Conservation (phyloP, 2,329 filamentous ascomycete species). For the Fusarium subtropicale region DNA sequence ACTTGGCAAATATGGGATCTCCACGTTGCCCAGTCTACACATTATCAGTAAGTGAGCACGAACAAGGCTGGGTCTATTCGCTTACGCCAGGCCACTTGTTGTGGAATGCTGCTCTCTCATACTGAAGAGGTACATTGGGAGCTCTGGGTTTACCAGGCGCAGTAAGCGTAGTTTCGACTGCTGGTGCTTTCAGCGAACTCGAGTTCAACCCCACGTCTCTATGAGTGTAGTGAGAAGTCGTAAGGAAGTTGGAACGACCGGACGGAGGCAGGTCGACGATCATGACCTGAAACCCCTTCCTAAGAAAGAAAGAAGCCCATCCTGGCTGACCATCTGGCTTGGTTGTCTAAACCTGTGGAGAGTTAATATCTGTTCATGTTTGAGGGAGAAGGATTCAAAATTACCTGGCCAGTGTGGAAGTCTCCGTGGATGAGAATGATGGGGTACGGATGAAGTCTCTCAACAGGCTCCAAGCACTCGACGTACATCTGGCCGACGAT, state of each 20-base stretch:
- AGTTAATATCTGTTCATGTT: background rate
- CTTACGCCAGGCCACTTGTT: conserved; percentile 56
- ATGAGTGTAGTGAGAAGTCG: conserved; percentile 34
- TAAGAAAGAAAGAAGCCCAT: conserved; percentile 60
- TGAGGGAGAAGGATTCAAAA: background rate
- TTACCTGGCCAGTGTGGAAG: conserved; percentile 52
- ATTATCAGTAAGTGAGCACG: background rate
- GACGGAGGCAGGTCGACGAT: conserved; percentile 57
- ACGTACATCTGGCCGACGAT: conserved; percentile 53
- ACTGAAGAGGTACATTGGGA: conserved; percentile 22
- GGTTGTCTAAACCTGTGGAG: conserved; percentile 54
- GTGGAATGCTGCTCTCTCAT: conserved; percentile 49
- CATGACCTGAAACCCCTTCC: conserved; percentile 57
- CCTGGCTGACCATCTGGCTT: conserved; percentile 61
- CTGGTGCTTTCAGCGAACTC: conserved; percentile 31
- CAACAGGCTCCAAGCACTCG: conserved; percentile 46
- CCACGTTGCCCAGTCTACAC: conserved; percentile 52
- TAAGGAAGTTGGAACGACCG: conserved; percentile 52
- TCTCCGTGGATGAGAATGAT: conserved; percentile 54
- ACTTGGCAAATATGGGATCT: conserved; percentile 62
- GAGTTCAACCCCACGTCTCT: conserved; percentile 36
- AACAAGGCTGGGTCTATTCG: no score
- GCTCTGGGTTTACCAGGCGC: conserved; percentile 40
- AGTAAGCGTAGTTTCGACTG: conserved; percentile 51
- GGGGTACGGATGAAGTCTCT: conserved; percentile 35